Base-by-base conservation (phyloP, 192 early-diverging fungal genomes). In the Coemansia sp. region DNA sequence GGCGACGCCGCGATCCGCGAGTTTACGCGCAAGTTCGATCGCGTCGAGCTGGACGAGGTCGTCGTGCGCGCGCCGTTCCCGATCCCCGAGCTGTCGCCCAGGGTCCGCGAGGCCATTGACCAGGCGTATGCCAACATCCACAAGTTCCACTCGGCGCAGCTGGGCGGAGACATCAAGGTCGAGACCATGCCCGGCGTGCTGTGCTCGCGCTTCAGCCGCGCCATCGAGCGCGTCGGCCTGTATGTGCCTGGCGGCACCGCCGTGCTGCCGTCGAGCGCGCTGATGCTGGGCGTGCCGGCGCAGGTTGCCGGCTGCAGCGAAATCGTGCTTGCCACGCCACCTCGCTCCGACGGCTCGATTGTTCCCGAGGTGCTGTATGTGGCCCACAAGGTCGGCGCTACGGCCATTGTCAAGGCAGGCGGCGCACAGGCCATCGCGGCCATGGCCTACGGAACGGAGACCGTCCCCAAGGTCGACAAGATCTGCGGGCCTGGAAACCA, bases 401-500 rank as follows among this genome's bases (percentile, higher is more conserved):
- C 89, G 3, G 86, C 89, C 55, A 87, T 99, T 57, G 80, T 99
- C 45, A 81, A 87, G 57, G 97, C 96, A 2, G 97, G 97, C 58
- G 97, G 97, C 54, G 96, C 97, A 3, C 97, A 99, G 73, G 97
- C 96, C 6, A 91, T 99, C 46, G 97, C 94, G 20, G 95, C 95
- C 10, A 91, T 99, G 91, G 97, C 97, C n/a, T 98, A 97, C 66
- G 97, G 97, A 36, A 99, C 97, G 4, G 89, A 93, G 69, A 85
- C 85, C 0, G 89, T 97, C 45, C 94, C 96, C 56, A 99, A 99
- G 81, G 97, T 98, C 9, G 97, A 99, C 78, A 99, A 99, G 88
- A 99, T 99, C 74, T 98, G 95, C 79, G 97, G 97, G 28, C 97
- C 97, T 9, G 97, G 97, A 39, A 99, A 99, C 78, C 97, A 99